phyloP scores from a whole-genome alignment of 2,329 filamentous ascomycete genomes.

The Cyphellophora attinorum region DNA sequence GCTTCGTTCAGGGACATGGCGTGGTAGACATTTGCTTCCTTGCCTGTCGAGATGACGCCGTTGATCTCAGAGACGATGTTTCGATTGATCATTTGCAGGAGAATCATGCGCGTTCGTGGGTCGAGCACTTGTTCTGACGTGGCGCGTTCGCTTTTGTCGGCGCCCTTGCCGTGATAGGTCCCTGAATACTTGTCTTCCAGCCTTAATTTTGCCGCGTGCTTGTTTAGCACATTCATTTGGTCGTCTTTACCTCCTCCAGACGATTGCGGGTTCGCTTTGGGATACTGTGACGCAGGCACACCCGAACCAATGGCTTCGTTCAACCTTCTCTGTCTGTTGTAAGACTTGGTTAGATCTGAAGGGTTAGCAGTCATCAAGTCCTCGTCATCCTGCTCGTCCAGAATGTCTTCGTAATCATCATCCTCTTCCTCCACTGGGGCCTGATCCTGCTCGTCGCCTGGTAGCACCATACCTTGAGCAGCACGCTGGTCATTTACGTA shows the following conservation, averaged over 20 bases:
- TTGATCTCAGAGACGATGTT: conserved; percentile 84
- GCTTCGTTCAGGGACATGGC: conserved; percentile 57
- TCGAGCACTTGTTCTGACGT: conserved; percentile 94
- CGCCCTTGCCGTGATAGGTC: conserved; percentile 36
- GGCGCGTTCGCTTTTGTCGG: conserved; percentile 81
- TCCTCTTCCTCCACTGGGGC: conserved; percentile 40
- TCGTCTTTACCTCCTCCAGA: conserved; percentile 63
- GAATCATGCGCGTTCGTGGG: conserved; percentile 85
- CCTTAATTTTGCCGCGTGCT: conserved; percentile 76
- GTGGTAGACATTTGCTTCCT: conserved; percentile 97
- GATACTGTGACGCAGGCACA: conserved; percentile 46
- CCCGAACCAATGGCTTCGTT: conserved; percentile 43
- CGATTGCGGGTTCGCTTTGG: conserved; percentile 68
- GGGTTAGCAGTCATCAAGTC: conserved; percentile 48
- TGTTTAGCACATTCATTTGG: conserved; percentile 73
- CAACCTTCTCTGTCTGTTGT: conserved; percentile 72
- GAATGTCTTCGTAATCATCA: conserved; percentile 51
- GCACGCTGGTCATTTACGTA: conserved; percentile 30
- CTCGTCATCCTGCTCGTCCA: conserved; percentile 45
- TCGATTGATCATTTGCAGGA: conserved; percentile 92
- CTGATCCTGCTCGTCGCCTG: conserved; percentile 21
- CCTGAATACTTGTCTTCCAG: conserved; percentile 56
- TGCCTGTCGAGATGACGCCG: conserved; percentile 90
- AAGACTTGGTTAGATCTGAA: conserved; percentile 70
- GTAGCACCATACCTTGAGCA: conserved; percentile 19